These are phyloP conservation scores for Graphilbum fragrans DNA, from an alignment of 2,329 filamentous ascomycete genomes.

Conservation along the genomic window DNA sequence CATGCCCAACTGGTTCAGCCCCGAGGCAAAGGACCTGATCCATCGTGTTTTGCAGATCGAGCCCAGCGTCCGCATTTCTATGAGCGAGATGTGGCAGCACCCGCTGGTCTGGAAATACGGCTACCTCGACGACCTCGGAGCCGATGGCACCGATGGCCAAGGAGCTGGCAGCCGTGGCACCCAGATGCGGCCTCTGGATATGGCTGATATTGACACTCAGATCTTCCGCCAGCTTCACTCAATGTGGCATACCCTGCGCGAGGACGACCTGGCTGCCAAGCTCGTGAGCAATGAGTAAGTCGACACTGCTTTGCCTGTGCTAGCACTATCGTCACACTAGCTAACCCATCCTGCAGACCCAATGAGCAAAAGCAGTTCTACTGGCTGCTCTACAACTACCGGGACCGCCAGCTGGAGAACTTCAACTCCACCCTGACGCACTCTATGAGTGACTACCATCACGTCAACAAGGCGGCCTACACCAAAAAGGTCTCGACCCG, in stretches of 20 bases:
- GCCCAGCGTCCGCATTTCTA: slow-evolving; percentile 65
- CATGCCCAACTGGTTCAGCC: slow-evolving; percentile 50
- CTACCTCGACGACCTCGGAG: slow-evolving; percentile 51
- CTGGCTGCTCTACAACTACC: slow-evolving; percentile 68
- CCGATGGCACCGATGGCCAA: slow-evolving; percentile 31
- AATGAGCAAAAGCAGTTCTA: slow-evolving; percentile 96
- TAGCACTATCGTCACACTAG: neutral
- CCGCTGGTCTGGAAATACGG: slow-evolving; percentile 79
- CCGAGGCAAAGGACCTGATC: slow-evolving; percentile 67
- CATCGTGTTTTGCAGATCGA: slow-evolving; percentile 66
- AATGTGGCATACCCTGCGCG: slow-evolving; percentile 78
- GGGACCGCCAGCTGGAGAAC: slow-evolving; percentile 75
- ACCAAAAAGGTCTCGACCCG: slow-evolving; percentile 50
- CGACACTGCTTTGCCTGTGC: neutral
- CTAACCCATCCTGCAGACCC: slow-evolving; percentile 32
- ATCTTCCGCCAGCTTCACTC: slow-evolving; percentile 77
- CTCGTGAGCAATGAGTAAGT: slow-evolving; percentile 55
- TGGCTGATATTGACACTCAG: slow-evolving; percentile 64
- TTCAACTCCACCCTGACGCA: slow-evolving; percentile 72
- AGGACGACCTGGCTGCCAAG: slow-evolving; percentile 57
- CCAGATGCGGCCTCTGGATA: slow-evolving; percentile 42
- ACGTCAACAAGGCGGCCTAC: slow-evolving; percentile 48
- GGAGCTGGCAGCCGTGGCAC: slow-evolving; percentile 48
- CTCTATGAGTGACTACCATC: slow-evolving; percentile 85
- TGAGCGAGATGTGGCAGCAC: slow-evolving; percentile 76